Base-by-base conservation (phyloP, 1,284 basidiomycete genomes). In the Schizopora paradoxa region DNA sequence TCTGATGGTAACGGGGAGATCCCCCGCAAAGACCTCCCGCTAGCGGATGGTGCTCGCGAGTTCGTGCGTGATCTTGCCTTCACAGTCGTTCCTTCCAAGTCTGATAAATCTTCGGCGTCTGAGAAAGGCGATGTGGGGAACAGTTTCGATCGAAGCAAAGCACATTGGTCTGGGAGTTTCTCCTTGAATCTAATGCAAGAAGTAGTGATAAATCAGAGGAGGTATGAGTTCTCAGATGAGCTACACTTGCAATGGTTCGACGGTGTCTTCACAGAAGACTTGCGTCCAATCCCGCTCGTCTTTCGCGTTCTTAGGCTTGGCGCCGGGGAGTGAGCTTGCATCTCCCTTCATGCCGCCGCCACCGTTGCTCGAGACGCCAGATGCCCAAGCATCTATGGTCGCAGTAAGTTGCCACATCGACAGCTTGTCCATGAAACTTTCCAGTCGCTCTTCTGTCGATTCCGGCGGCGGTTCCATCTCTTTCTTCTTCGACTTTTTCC, bases 341-440 rank as follows among this genome's bases (percentile, higher is more conserved):
- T 6, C 44, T 32, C 53, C 56, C 8, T 49, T 53, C 37, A 46
- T 40, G n/a, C n/a, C n/a, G n/a, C n/a, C n/a, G n/a, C n/a, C n/a
- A n/a, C 46, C 28, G 35, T 48, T 29, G 29, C 29, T 48, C 11
- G 34, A 39, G 25, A 41, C 34, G 48, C n/a, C 16, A 47, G 33
- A 7, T 42, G 46, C 10, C 46, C 51, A 56, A 29, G 51, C 60
- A 26, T 68, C 68, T 44, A 74, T 57, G 11, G 64, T 61, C 8
- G 58, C 62, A 52, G 79, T 64, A 8, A 87, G 72, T 55, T 87
- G 85, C 82, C 85, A 85, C 62, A 74, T 78, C 4, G 79, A 81
- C 4, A 88, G 62, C 56, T 79, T 82, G 62, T 88, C 86, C 79
- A 86, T 84, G 60, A 83, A 79, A 2, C 70, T 66, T 58, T 88